Base-by-base conservation (phyloP, 768 basidiomycete genomes). In the Macrolepiota albuminosa region DNA sequence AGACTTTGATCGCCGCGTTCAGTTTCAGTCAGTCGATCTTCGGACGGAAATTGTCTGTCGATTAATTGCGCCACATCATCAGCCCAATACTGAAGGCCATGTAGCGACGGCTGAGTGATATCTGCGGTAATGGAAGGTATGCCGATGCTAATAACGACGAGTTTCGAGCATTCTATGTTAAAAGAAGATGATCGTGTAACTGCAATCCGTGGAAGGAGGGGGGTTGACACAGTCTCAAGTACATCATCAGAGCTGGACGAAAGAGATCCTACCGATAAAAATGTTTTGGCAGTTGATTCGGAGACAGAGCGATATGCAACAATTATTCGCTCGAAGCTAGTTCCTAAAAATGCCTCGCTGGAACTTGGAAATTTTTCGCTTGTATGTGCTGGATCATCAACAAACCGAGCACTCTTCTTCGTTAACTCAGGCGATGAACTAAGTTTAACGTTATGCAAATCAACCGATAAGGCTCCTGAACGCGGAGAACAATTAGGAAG, bases 11-110 rank as follows among this genome's bases (percentile, higher is more conserved):
- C 83, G 56, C 75, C 76, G 61, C 81, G 84, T 58, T 74, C 74
- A 54, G 68, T 62, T 26, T 67, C 70, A 18, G 63, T 63, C 40
- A 60, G 70, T 13, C 47, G 48, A 48, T 61, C 57, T 7, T 58
- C 64, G 31, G 70, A 70, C 37, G 74, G 71, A 6, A 76, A 71
- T 21, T 21, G 21, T 16, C 74, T 78, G 54, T 89, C 89, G 4
- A 88, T 66, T 54, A 88, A 80, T 66, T 90, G 92, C n/a, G 86
- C 75, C 31, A 87, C 69, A 68, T 98, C 95, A 68, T 99, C 97
- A 7, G 86, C 87, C 80, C 89, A 92, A 67, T 87, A 88, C 70
- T 98, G 94, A 18, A 98, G 70, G 13, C 84, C 83, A 68, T 98
- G 93, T 8, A 95, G 71, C 2, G 76, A 61, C 6, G 73, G 67